phyloP scores from a whole-genome alignment of 1,284 basidiomycete genomes.

The Phellopilus nigrolimitatus region DNA sequence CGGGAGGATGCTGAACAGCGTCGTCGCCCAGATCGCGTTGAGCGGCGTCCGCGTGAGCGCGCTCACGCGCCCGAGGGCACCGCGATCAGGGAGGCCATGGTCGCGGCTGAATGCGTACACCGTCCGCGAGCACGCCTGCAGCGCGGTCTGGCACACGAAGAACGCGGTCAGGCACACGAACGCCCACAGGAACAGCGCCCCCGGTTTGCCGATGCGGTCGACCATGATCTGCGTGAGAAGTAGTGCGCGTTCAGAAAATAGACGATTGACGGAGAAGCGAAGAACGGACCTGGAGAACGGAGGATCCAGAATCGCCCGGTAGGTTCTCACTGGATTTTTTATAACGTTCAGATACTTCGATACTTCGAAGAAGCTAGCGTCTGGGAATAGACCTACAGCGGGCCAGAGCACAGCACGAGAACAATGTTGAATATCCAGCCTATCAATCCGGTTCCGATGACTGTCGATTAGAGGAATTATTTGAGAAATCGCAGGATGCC shows the following conservation, averaged over 20 bases:
- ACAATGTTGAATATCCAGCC: slow-evolving; percentile 86
- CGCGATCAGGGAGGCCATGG: slow-evolving; percentile 76
- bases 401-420: slow-evolving; percentile 77
- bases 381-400: slow-evolving; percentile 40
- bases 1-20: slow-evolving; percentile 65
- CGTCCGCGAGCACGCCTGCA: slow-evolving; percentile 85
- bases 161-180: slow-evolving; percentile 79
- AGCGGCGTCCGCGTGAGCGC: slow-evolving; percentile 70
- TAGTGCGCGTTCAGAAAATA: slow-evolving; percentile 1
- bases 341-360: slow-evolving; percentile 6
- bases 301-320: slow-evolving; percentile 61
- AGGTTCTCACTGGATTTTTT: slow-evolving; percentile 45
- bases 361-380: background rate
- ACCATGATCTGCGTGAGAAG: slow-evolving; percentile 55
- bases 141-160: slow-evolving; percentile 75
- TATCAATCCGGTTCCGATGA: slow-evolving; percentile 77
- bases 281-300: slow-evolving; percentile 57
- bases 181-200: slow-evolving; percentile 73
- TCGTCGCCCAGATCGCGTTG: slow-evolving; percentile 77
- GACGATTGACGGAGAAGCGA: background rate
- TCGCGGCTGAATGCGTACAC: slow-evolving; percentile 91
- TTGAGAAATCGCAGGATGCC: background rate
- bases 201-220: slow-evolving; percentile 65
- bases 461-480: slow-evolving; percentile 34
- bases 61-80: slow-evolving; percentile 73